Percentiles rank a stretch among this genome's conserved stretches.
These are phyloP conservation scores for Aspergillus spinulosporus DNA, from an alignment of 2,329 filamentous ascomycete genomes.

Conservation along the genomic window DNA sequence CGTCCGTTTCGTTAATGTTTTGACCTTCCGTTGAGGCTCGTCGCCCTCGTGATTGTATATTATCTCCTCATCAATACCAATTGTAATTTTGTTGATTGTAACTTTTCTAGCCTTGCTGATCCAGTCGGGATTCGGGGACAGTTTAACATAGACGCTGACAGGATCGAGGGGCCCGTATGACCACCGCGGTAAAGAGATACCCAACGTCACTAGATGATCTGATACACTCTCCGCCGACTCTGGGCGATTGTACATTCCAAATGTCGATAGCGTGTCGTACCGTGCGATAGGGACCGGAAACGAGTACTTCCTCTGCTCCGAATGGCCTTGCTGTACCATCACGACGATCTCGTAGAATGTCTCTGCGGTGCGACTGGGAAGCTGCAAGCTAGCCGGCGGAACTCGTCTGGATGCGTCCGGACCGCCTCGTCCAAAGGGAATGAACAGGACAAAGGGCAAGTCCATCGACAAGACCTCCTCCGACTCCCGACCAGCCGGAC, in stretches of 20 bases:
- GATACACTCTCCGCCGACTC: slow-evolving; percentile 82
- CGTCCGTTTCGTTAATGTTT: slow-evolving; percentile 79
- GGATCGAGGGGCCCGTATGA: slow-evolving; percentile 95
- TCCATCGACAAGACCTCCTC: slow-evolving; percentile 95
- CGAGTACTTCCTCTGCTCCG: slow-evolving; percentile 82
- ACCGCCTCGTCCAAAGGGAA: slow-evolving; percentile 87
- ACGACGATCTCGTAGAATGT: slow-evolving; percentile 97
- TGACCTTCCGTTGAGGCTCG: slow-evolving; percentile 86
- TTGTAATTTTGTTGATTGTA: slow-evolving; percentile 89
- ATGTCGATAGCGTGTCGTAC: slow-evolving; percentile 96
- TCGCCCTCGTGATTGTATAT: slow-evolving; percentile 97
- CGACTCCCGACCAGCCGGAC: slow-evolving; percentile 76
- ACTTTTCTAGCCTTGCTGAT: slow-evolving; percentile 85
- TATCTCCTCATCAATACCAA: slow-evolving; percentile 94
- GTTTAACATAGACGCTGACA: slow-evolving; percentile 91
- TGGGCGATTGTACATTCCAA: slow-evolving; percentile 98
- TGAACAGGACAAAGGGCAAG: slow-evolving; percentile 93
- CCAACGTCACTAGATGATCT: slow-evolving; percentile 87
- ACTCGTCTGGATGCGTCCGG: slow-evolving; percentile 88
- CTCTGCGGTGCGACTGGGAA: slow-evolving; percentile 91
- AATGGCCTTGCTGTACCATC: slow-evolving; percentile 85
- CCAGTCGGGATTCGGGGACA: slow-evolving; percentile 91
- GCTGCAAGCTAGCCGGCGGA: slow-evolving; percentile 85
- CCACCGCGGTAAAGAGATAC: slow-evolving; percentile 90
- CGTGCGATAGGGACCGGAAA: slow-evolving; percentile 89